Evolutionary conservation across 1,284 basidiomycete species (phyloP), one percentile per base, ranked within the genome.

Genomic region (Lignosus rhinocerotis): DNA sequence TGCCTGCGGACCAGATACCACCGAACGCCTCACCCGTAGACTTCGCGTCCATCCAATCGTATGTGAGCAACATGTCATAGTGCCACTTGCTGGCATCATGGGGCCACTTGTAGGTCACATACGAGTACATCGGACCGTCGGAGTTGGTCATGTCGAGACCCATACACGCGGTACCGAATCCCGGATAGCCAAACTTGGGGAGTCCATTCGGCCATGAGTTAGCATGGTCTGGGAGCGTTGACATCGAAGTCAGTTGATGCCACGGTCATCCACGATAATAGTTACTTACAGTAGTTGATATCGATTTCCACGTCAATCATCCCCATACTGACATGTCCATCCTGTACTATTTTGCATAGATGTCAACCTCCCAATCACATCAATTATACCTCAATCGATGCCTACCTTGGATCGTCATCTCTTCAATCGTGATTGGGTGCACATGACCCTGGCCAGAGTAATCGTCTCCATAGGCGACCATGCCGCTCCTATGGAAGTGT

Each of bases 11-110:
- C 21, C 61, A 51, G 57, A 61, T 44, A 41, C 62, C 62, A 14
- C 57, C 62, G 34, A 64, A 59, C 36, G 59, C 55, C 25, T 61
- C 46, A 33, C 53, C 54, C 30, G 53, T 32, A 5, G 55, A 56
- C n/a, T 47, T 45, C 16, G 33, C 47, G 50, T 39, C 43, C 25
- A 36, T 32, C 62, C 59, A 64, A 33, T 64, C 59, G 47, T 57
- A 64, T 43, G 56, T 53, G 45, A 59, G 25, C 32, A 64, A 21
- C 45, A 61, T 38, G 49, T 64, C 62, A 55, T 64, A 64, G 57
- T 59, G 59, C 62, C 59, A 61, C 45, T 61, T 59, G 49, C 55
- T 46, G 55, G 46, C 48, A 51, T 55, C 53, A 19, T 46, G 50
- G 30, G 59, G 54, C 55, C 57, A 61, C 53, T 59, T 61, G 42